Percentiles rank a stretch among this genome's conserved stretches.
phyloP scores from a whole-genome alignment of 2,329 filamentous ascomycete genomes.

The Pseudonectria foliicola region DNA sequence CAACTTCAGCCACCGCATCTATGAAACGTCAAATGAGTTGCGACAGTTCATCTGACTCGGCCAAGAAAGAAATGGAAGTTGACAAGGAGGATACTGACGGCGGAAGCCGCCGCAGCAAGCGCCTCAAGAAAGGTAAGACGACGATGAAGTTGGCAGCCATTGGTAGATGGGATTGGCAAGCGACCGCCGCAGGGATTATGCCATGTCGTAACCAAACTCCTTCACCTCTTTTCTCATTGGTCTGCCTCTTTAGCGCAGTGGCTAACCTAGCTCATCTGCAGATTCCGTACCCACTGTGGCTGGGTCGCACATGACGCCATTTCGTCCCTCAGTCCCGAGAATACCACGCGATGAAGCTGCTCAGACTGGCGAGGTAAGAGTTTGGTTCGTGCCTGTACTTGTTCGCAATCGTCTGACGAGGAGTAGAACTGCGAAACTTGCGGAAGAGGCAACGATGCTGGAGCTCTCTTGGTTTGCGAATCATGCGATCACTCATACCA shows the following conservation, averaged over 20 bases:
- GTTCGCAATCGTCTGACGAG: conserved; percentile 7
- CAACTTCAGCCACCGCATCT: conserved; percentile 46
- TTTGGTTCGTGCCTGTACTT: conserved; percentile 15
- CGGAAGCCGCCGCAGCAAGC: conserved; percentile 79
- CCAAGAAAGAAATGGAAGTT: conserved; percentile 39
- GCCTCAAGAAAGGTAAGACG: conserved; percentile 62
- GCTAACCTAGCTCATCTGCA: conserved; percentile 18
- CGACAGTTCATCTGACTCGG: conserved; percentile 41
- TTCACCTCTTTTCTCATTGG: conserved; percentile 13
- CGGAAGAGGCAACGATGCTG: conserved; percentile 66
- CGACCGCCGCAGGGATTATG: conserved; percentile 16
- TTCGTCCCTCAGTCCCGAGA: conserved; percentile 71
- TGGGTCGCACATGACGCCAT: conserved; percentile 93
- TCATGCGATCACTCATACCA: conserved; percentile 88
- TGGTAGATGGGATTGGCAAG: neutral
- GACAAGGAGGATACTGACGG: conserved; percentile 55
- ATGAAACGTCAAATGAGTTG: conserved; percentile 73
- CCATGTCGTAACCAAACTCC: conserved; percentile 12
- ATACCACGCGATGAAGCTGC: conserved; percentile 48
- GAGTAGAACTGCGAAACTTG: conserved; percentile 75
- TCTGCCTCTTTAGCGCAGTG: neutral
- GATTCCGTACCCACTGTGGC: conserved; percentile 75
- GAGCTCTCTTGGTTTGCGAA: conserved; percentile 73
- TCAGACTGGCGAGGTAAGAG: conserved; percentile 34
- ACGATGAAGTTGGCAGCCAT: neutral